Conservation (phyloP, 1,284 basidiomycete species). For the Cryptococcus sp. region DNA sequence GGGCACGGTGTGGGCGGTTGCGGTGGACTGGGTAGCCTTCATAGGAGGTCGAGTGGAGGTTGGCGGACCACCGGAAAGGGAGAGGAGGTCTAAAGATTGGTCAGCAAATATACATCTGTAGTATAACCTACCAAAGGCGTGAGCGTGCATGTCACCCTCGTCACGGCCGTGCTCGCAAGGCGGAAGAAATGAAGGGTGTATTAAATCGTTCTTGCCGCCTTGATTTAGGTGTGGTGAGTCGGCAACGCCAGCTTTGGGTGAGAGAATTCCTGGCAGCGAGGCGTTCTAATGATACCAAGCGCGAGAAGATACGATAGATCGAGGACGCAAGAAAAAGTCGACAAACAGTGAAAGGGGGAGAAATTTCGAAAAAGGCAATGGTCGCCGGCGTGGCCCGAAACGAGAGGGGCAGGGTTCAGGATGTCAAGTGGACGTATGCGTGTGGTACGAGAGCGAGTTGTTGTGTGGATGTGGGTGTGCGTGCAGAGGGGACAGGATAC, state of each 20-base stretch:
- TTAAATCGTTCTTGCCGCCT: conserved; percentile 31
- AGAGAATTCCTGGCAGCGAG: conserved; percentile 13
- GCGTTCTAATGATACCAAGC: conserved; percentile 6
- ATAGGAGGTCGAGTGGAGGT: conserved; percentile 13
- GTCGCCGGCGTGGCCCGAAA: background rate
- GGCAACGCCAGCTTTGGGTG: conserved; percentile 15
- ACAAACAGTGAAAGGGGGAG: background rate
- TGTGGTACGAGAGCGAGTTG: too few relatives aligned
- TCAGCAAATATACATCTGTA: background rate
- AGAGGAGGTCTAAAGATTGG: conserved; percentile 37
- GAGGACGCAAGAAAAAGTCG: background rate
- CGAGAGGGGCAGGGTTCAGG: background rate
- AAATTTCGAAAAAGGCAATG: background rate
- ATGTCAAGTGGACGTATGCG: background rate
- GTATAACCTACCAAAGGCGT: conserved; percentile 45
- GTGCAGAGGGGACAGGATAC: too few relatives aligned
- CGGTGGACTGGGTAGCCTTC: conserved; percentile 16
- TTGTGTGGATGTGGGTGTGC: too few relatives aligned
- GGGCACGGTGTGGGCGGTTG: conserved; percentile 24
- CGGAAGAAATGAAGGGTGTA: conserved; percentile 46
- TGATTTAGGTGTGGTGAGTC: conserved; percentile 7
- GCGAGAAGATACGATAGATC: background rate
- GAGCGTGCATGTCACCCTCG: conserved; percentile 48
- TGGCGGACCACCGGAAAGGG: conserved; percentile 27
- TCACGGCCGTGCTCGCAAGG: conserved; percentile 44